Base-by-base conservation (phyloP, 208 protist genomes). In the Crithidia mellificae region DNA sequence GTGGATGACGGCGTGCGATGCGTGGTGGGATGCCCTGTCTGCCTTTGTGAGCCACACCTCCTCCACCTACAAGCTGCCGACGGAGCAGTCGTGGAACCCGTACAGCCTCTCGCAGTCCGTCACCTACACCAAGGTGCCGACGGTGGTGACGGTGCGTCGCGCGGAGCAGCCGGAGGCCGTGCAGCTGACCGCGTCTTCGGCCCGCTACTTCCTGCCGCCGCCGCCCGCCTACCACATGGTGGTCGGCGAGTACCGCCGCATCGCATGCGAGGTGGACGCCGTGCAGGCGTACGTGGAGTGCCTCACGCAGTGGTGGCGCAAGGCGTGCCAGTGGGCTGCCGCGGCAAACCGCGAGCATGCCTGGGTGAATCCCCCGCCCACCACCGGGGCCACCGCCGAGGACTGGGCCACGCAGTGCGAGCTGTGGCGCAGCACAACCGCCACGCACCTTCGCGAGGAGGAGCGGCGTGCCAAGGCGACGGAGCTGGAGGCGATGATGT, bases 311-410 rank as follows among this genome's bases (percentile, higher is more conserved):
- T 76, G 70, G 70, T 76, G 70, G 70, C 62, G 61, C 55, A 38
- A n/a, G 17, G 70, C 70, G 38, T 63, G 54, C 43, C 20, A 49
- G 62, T 76, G 70, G 70, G 70, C 70, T 0, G 70, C 70, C 12
- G 52, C 49, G 7, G 24, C 30, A 2, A 58, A 30, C 17, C 22
- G 41, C 27, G 8, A 38, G 46, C 15, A 65, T 29, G 14, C 46
- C 12, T 76, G 70, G 70, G 38, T 76, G 46, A 65, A 52, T 56
- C 70, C 70, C 17, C 70, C 70, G 20, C 70, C 70, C 11, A 76
- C 70, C 46, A 76, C 70, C 3, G 70, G 49, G 24, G 54, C n/a
- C 43, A 55, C 20, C 22, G 55, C 70, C 2, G 55, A 51, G 20
- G 63, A 51, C 34, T 76, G 70, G 70, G 22, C 46, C 4, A 19